Evolutionary conservation across 164 flowering plant genomes (phyloP).

Genomic region (Macadamia integrifolia): DNA sequence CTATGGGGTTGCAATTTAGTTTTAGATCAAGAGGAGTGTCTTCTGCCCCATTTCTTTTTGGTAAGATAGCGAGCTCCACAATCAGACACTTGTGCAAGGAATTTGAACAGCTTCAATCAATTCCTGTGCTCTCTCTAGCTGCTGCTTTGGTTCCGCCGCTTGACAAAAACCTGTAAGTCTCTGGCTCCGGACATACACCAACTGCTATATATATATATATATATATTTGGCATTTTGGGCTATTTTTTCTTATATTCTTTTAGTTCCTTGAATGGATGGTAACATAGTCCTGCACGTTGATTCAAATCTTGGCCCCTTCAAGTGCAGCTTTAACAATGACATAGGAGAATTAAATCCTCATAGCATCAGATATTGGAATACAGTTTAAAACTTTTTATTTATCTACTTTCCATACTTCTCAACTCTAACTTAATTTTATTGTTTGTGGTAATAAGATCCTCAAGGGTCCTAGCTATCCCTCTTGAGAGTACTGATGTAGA

Average conservation of each 20-base stretch:
- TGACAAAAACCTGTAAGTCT: conserved; percentile 51
- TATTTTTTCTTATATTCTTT: not conserved
- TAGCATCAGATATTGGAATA: too few relatives aligned
- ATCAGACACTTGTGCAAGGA: conserved; percentile 33
- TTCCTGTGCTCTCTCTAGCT: conserved; percentile 62
- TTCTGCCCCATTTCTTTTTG: conserved; percentile 22
- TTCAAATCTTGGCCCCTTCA: not conserved
- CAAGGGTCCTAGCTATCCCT: conserved; percentile 43
- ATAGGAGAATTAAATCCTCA: not conserved
- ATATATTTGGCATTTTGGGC: too few relatives aligned
- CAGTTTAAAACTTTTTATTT: not conserved
- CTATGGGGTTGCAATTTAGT: conserved; percentile 22
- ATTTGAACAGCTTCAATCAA: conserved; percentile 36
- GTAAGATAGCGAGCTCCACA: conserved; percentile 36
- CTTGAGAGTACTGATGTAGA: conserved; percentile 35
- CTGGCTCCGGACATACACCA: not conserved
- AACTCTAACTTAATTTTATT: conserved; percentile 6
- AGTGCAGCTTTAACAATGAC: not conserved
- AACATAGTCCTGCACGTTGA: not conserved
- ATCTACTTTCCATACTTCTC: not conserved
- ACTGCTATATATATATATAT: too few relatives aligned
- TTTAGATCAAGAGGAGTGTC: conserved; percentile 22
- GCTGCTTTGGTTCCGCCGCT: conserved; percentile 68
- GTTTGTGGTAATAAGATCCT: conserved; percentile 36
- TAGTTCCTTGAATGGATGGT: not conserved